phyloP scores from a whole-genome alignment of 192 early-diverging fungal species.

The Coemansia sp. region DNA sequence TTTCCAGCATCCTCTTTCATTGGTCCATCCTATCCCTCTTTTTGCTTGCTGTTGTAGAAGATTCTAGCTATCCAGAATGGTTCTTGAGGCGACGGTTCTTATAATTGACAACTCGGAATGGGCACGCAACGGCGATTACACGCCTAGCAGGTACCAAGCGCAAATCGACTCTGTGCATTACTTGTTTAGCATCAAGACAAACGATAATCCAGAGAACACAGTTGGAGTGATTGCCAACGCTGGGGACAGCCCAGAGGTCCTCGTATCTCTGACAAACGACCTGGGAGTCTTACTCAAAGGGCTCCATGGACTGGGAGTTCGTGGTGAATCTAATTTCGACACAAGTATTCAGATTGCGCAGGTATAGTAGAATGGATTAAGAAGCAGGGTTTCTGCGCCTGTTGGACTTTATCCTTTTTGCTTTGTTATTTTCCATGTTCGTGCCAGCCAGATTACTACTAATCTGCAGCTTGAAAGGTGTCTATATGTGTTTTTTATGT shows the following conservation, averaged over 20 bases:
- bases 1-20: constrained; percentile 5
- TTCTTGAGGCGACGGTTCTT: constrained; percentile 89
- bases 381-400: too few relatives aligned
- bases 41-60: constrained; percentile 8
- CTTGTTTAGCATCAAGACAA: constrained; percentile 87
- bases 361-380: constrained; percentile 38
- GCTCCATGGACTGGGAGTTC: constrained; percentile 73
- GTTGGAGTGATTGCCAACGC: constrained; percentile 95
- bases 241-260: constrained; percentile 91
- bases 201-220: constrained; percentile 92
- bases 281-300: constrained; percentile 88
- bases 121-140: constrained; percentile 98
- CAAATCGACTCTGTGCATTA: constrained; percentile 92
- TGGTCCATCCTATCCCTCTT: constrained; percentile 4
- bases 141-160: constrained; percentile 88
- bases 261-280: constrained; percentile 88
- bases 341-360: constrained; percentile 96
- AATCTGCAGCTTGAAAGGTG: background rate
- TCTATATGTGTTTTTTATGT: background rate
- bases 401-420: too few relatives aligned
- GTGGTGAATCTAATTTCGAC: constrained; percentile 73
- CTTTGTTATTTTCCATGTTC: background rate
- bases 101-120: constrained; percentile 97
- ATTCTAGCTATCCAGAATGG: constrained; percentile 58
- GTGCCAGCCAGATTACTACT: background rate